Base-by-base conservation (phyloP, 2,329 filamentous ascomycete species). In the Davidsoniella eucalypti region DNA sequence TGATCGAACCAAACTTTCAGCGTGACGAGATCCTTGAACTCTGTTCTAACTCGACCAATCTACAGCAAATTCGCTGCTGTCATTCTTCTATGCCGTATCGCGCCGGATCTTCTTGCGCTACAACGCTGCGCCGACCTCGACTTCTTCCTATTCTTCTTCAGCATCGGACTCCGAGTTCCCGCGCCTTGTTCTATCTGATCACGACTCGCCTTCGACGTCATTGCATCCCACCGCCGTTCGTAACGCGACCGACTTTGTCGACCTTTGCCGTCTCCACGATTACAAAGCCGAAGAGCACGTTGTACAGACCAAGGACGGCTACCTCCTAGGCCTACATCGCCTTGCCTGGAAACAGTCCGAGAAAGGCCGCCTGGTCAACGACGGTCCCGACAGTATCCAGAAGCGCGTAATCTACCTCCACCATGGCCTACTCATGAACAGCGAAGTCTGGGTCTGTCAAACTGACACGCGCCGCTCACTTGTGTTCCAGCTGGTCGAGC, bases 371-470 rank as follows among this genome's bases (percentile, higher is more conserved):
- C 76, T 77, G 55, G 83, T 94, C 58, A 95, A 95, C 61, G 69
- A 71, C 47, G 83, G 83, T 0, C 71, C 72, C 1, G 71, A 73
- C 36, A 81, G 80, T 58, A 58, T 84, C 25, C 75, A 74, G 64
- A 95, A 95, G 68, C 84, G 81, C 57, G 85, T 96, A 45, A 80
- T 92, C 5, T 98, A 96, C 63, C 69, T 98, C 55, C 92, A 98
- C 61, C 92, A 98, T 64, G 92, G 90, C 7, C 73, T 98, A 52
- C 75, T 98, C 61, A 98, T 98, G 92, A 96, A 95, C 65, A 94
- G 87, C 58, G 92, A 98, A 64, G 90, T 98, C 33, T 98, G 92
- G 92, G 86, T 96, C 7, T 93, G 87, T 61, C 68, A 90, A 61
- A 94, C 90, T 0, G 85, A 95, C 57, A 80, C 82, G 57, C 76